A percentile compares a stretch with the other conserved stretches of the same genome.
phyloP scores from a whole-genome alignment of 148 eudicot species.

The Vaccinium macrocarpon region DNA sequence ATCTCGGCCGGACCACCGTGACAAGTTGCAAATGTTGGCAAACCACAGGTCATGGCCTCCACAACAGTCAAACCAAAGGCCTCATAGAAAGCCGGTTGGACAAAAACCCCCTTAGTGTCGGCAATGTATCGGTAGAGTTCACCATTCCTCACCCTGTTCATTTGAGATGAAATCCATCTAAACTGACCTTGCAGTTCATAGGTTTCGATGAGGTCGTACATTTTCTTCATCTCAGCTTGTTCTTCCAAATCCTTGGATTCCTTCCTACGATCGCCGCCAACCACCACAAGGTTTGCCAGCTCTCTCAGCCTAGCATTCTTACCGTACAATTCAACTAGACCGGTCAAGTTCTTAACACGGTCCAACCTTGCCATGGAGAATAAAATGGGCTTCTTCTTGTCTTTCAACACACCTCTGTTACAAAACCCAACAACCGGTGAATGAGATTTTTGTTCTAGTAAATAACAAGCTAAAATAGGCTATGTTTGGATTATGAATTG shows the following conservation, averaged over 20 bases:
- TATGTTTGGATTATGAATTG: background rate
- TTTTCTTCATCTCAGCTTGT: slow-evolving; percentile 93
- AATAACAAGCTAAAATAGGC: background rate
- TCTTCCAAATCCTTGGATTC: slow-evolving; percentile 96
- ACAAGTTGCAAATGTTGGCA: slow-evolving; percentile 92
- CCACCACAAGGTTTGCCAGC: slow-evolving; percentile 92
- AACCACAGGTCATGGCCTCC: slow-evolving; percentile 96
- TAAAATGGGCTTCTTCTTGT: slow-evolving; percentile 80
- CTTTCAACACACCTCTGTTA: slow-evolving; percentile 74
- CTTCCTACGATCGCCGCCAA: slow-evolving; percentile 92
- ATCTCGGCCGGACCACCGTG: slow-evolving; percentile 99
- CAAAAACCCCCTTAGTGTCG: slow-evolving; percentile 80
- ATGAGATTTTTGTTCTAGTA: background rate
- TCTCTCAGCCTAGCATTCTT: slow-evolving; percentile 69
- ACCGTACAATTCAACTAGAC: slow-evolving; percentile 90
- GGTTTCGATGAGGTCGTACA: slow-evolving; percentile 76
- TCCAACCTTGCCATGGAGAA: slow-evolving; percentile 97
- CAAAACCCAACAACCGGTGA: background rate
- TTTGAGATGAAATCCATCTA: slow-evolving; percentile 97
- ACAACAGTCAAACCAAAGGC: slow-evolving; percentile 96
- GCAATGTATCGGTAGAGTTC: slow-evolving; percentile 93
- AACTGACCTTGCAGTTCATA: slow-evolving; percentile 83
- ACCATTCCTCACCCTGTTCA: slow-evolving; percentile 93
- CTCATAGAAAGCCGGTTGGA: slow-evolving; percentile 94
- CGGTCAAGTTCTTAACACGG: slow-evolving; percentile 88